Base-by-base conservation (phyloP, 1,139 yeast species). In the Pichia inconspicua region DNA sequence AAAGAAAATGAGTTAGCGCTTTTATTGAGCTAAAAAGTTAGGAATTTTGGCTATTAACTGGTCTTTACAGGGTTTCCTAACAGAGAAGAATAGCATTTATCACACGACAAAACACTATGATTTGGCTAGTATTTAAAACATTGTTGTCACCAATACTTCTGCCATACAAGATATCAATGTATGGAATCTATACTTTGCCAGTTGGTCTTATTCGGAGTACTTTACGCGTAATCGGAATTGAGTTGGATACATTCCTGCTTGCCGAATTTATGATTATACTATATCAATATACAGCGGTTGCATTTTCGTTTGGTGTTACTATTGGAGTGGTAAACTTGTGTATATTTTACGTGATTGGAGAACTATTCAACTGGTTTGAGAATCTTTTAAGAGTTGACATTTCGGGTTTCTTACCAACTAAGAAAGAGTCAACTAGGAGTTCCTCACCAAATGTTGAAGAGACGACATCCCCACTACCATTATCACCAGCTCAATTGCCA, bases 281-380 rank as follows among this genome's bases (percentile, higher is more conserved):
- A 11, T 56, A 56, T 43, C 57, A 55, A 28, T 53, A 53, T 35
- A 14, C 50, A 11, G 39, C 44, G 5, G 42, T 51, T n/a, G 50
- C 59, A 10, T 25, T 50, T 7, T 28, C 52, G 6, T 25, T 53
- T 14, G 60, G 60, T 4, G 27, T 50, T 10, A 22, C 38, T 4
- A 35, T 44, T 31, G 60, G 59, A 12, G 4, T 45, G 22, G 14
- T 40, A 12, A 45, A 51, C 28, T 27, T 40, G 35, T 1, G 44
- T 4, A 10, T 49, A 34, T 44, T 51, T 27, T 45, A 32, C 12
- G 8, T 36, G n/a, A 25, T 43, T n/a, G 40, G 40, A 2, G 35
- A 28, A 25, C 9, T 37, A n/a, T 22, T 43, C n/a, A 11, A 22
- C 8, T 42, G 43, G 43, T 2, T 39, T 12, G 45, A 46, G 27